A percentile compares a stretch with the other conserved stretches of the same genome.
Conservation (phyloP, 179 eudicot species). For the Silene coronaria region DNA sequence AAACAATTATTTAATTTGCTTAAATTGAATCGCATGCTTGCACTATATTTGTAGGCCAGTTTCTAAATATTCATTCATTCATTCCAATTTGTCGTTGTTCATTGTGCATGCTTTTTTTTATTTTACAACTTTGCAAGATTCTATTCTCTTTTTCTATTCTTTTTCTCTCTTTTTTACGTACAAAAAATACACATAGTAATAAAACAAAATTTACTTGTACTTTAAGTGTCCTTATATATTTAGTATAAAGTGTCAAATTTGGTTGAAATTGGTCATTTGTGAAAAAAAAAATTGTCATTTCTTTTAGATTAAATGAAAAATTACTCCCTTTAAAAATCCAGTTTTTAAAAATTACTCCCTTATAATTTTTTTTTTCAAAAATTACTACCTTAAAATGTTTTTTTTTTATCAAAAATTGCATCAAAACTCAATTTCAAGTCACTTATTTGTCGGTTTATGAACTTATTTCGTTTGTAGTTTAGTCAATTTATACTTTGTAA, state of each 20-base stretch:
- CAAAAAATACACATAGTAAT: background rate
- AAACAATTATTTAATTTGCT: conserved; percentile 5
- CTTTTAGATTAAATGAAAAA: too few species aligned
- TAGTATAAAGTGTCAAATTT: background rate
- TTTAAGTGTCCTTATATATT: background rate
- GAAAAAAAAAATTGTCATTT: too few species aligned
- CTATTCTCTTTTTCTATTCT: conserved; percentile 21
- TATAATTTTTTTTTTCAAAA: too few species aligned
- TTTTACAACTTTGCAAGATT: conserved; percentile 23
- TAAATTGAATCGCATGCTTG: conserved; percentile 26
- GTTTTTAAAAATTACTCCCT: too few species aligned
- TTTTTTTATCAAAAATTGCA: too few species aligned
- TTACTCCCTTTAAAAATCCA: too few species aligned
- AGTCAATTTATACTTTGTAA: too few species aligned
- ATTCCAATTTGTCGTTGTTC: conserved; percentile 5
- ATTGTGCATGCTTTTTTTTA: conserved; percentile 12
- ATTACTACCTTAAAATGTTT: too few species aligned
- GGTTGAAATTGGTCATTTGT: background rate
- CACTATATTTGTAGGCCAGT: conserved; percentile 10
- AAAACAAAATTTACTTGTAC: background rate
- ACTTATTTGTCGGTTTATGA: too few species aligned
- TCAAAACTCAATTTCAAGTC: too few species aligned
- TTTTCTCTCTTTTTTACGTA: background rate
- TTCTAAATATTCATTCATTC: background rate
- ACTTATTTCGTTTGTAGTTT: too few species aligned